Conservation (phyloP, 768 basidiomycete species). For the Russula sp. region DNA sequence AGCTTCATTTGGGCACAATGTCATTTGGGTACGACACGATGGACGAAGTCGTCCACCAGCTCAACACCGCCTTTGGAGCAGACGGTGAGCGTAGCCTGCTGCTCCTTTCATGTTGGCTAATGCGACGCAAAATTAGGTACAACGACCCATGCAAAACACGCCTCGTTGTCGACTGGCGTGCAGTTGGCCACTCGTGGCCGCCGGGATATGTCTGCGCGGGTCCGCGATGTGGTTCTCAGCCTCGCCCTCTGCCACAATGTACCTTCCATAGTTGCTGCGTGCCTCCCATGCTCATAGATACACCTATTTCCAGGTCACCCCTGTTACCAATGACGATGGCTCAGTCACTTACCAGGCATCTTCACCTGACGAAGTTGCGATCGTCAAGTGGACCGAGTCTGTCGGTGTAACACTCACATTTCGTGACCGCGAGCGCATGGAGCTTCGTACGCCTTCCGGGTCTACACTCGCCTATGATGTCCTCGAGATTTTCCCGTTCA, state of each 20-base stretch:
- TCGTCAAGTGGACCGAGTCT: slow-evolving; percentile 94
- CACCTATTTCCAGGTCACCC: slow-evolving; percentile 65
- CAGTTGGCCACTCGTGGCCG: slow-evolving; percentile 82
- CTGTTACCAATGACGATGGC: slow-evolving; percentile 90
- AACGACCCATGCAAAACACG: slow-evolving; percentile 39
- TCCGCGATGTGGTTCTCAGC: slow-evolving; percentile 87
- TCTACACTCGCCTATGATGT: slow-evolving; percentile 67
- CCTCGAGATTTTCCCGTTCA: slow-evolving; percentile 95
- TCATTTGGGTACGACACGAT: slow-evolving; percentile 96
- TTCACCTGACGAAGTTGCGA: slow-evolving; percentile 98
- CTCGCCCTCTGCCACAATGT: slow-evolving; percentile 96
- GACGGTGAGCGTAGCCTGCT: slow-evolving; percentile 36
- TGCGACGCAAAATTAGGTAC: neutral
- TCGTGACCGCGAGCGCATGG: slow-evolving; percentile 88
- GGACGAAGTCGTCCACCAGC: slow-evolving; percentile 94
- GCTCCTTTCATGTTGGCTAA: neutral
- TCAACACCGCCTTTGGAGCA: slow-evolving; percentile 78
- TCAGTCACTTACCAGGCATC: slow-evolving; percentile 96
- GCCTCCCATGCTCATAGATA: neutral
- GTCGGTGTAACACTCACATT: slow-evolving; percentile 84
- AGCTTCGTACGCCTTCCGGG: slow-evolving; percentile 67
- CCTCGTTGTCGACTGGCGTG: slow-evolving; percentile 64
- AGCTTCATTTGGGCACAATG: slow-evolving; percentile 97
- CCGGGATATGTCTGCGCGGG: slow-evolving; percentile 89
- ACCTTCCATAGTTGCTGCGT: slow-evolving; percentile 24